Evolutionary conservation across 2,329 filamentous ascomycete genomes (phyloP), one percentile per base, ranked within the genome.

Genomic region (Botrytis pseudocinerea): DNA sequence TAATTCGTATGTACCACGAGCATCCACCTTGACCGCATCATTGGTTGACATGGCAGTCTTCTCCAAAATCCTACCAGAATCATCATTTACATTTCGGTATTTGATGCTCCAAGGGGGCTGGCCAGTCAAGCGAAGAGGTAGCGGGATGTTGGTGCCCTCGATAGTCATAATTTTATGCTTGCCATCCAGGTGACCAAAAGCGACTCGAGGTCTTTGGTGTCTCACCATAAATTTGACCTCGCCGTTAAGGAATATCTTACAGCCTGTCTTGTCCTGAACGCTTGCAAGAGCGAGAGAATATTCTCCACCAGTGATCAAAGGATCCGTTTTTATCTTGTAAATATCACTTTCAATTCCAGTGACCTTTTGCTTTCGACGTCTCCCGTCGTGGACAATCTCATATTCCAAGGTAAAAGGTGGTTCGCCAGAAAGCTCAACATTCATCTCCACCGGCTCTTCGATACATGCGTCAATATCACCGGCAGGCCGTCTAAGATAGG

Each of bases 341-440:
- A 85, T 83, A 68, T 88, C 85, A 2, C 84, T 85, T 38, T 90
- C 85, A 72, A 97, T 92, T 73, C 88, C 85, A 1, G 88, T 85
- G 40, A 89, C 85, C 72, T 87, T 88, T 77, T 92, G 87, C 69
- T 92, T 91, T 75, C 89, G 91, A 70, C 95, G 90, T 82, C 93
- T 97, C 72, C 95, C 95, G 72, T 94, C 93, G 82, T 98, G 93
- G 12, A 98, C 89, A 59, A 98, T 85, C 82, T 98, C 96, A 84
- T 97, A 99, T 80, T 98, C 94, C 57, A 99, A 84, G 35, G 87
- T 92, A 86, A 95, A 98, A 0, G 97, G 96, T 28, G 91, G 87
- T 78, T 98, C 94, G 60, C 97, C 96, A 63, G 90, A 85, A 60
- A 98, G 87, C 69, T 87, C 83, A 57, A 98, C 89, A 72, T 93